These are phyloP conservation scores for Pyrenophora teres DNA, from an alignment of 2,329 filamentous ascomycete species.

Conservation along the genomic window DNA sequence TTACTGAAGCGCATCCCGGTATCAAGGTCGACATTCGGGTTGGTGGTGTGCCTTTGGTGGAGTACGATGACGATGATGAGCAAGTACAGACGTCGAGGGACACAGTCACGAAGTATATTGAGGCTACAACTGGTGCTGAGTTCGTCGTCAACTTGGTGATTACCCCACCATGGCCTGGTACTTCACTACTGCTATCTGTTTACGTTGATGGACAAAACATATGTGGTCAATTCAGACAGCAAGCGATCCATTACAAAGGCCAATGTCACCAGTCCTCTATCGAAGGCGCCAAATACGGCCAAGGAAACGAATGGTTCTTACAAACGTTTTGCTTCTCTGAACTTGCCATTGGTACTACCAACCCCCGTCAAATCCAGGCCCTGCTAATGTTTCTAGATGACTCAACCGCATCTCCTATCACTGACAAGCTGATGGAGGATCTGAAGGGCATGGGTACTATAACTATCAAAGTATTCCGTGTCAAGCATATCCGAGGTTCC, in stretches of 20 bases:
- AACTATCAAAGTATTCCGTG: constrained; percentile 9
- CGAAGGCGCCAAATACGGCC: background rate
- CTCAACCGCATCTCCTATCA: background rate
- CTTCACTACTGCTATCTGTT: background rate
- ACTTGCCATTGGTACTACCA: constrained; percentile 16
- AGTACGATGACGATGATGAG: constrained; percentile 36
- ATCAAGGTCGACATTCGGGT: constrained; percentile 27
- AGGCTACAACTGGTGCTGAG: constrained; percentile 30
- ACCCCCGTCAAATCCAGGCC: background rate
- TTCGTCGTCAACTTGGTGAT: constrained; percentile 22
- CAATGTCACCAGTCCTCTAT: background rate
- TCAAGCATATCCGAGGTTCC: background rate
- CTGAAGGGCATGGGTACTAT: constrained; percentile 24
- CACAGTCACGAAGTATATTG: constrained; percentile 38
- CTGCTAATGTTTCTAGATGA: constrained; percentile 11
- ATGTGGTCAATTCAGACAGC: background rate
- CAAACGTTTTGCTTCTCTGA: constrained; percentile 31
- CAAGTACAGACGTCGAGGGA: background rate
- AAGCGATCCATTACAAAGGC: too few species aligned
- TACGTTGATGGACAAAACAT: background rate
- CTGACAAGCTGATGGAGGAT: constrained; percentile 5
- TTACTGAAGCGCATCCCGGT: constrained; percentile 13
- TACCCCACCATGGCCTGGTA: background rate
- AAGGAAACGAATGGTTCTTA: background rate
- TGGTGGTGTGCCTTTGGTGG: constrained; percentile 22